phyloP scores from a whole-genome alignment of 2,329 filamentous ascomycete species.

The Neoarthrinium moseri region DNA sequence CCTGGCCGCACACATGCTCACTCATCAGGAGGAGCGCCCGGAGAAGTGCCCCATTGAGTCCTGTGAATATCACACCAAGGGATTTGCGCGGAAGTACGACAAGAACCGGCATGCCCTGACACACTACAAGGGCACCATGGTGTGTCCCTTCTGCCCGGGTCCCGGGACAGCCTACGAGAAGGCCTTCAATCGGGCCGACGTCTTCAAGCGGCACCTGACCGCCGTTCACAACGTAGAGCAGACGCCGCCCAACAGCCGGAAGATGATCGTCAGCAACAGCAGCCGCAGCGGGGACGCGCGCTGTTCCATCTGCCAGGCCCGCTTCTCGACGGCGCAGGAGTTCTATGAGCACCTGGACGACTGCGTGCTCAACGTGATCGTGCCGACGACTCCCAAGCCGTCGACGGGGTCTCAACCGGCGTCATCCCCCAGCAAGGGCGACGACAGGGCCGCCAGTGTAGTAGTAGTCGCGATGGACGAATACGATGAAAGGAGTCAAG shows the following conservation, averaged over 20 bases:
- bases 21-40: slow-evolving; percentile 84
- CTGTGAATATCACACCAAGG: slow-evolving; percentile 90
- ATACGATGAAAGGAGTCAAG: not conserved
- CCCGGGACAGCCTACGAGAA: slow-evolving; percentile 88
- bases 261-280: slow-evolving; percentile 47
- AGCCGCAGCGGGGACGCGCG: slow-evolving; percentile 64
- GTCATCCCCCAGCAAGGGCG: slow-evolving; percentile 15
- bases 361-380: slow-evolving; percentile 59
- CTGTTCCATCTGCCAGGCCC: slow-evolving; percentile 83
- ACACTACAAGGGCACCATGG: slow-evolving; percentile 97
- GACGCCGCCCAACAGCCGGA: slow-evolving; percentile 86
- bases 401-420: slow-evolving; percentile 21
- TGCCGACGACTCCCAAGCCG: slow-evolving; percentile 40
- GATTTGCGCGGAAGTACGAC: slow-evolving; percentile 93
- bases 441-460: slow-evolving; percentile 16
- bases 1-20: slow-evolving; percentile 90
- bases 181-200: slow-evolving; percentile 92
- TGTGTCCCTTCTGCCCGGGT: slow-evolving; percentile 90
- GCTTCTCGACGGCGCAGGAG: slow-evolving; percentile 84
- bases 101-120: slow-evolving; percentile 93
- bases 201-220: slow-evolving; percentile 92
- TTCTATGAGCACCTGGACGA: slow-evolving; percentile 94
- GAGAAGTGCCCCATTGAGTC: slow-evolving; percentile 93
- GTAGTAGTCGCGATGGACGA: not conserved
- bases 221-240: slow-evolving; percentile 91